Evolutionary conservation across 2,329 filamentous ascomycete genomes (phyloP).

Genomic region (Verticillium nonalfalfae): DNA sequence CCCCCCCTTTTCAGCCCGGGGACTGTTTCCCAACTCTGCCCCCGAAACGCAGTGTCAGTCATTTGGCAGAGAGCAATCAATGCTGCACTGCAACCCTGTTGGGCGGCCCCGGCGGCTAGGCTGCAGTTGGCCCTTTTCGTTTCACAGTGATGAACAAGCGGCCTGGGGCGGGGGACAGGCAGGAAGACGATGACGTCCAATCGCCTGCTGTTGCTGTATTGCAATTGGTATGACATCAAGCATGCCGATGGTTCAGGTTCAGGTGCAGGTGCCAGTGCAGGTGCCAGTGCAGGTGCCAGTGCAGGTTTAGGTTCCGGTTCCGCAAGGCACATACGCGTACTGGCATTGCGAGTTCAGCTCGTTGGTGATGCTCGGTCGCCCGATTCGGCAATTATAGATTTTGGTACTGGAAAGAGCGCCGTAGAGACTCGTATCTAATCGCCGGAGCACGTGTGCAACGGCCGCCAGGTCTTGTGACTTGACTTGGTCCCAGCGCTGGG

Average conservation of each 20-base stretch:
- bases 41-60: background rate
- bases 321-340: too few relatives aligned
- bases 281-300: too few relatives aligned
- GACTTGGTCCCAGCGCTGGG: background rate
- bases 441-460: background rate
- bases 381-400: background rate
- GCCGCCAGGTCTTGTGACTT: background rate
- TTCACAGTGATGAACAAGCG: too few relatives aligned
- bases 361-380: background rate
- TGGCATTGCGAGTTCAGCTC: background rate
- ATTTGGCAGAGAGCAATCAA: background rate
- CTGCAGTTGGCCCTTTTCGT: too few relatives aligned
- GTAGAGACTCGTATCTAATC: background rate
- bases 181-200: too few relatives aligned
- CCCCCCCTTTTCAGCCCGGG: background rate
- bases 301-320: too few relatives aligned
- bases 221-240: too few relatives aligned
- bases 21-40: background rate
- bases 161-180: too few relatives aligned
- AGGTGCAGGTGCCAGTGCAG: too few relatives aligned
- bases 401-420: background rate
- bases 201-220: too few relatives aligned
- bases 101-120: too few relatives aligned
- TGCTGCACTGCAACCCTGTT: background rate
- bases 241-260: too few relatives aligned